A percentile compares a stretch with the other conserved stretches of the same genome.
These are phyloP conservation scores for Lumnitzera racemosa DNA, from an alignment of 345 rosid genomes.

Conservation along the genomic window DNA sequence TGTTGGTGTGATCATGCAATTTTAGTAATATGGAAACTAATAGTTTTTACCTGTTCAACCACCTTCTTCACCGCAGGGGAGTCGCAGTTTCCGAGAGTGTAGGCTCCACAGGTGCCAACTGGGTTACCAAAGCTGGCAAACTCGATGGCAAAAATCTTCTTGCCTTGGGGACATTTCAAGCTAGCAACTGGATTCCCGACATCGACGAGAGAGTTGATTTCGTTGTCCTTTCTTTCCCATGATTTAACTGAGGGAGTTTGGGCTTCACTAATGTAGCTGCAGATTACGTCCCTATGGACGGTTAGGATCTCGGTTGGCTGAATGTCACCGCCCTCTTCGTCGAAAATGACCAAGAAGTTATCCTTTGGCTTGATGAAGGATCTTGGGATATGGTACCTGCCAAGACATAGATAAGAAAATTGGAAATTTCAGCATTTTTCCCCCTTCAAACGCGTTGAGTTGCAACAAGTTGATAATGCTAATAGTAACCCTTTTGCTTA, in stretches of 20 bases:
- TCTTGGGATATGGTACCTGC: constrained; percentile 46
- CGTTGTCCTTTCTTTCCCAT: constrained; percentile 20
- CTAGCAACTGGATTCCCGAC: constrained; percentile 20
- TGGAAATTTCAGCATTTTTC: neutral
- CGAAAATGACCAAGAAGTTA: constrained; percentile 33
- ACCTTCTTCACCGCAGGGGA: constrained; percentile 21
- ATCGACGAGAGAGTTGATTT: constrained; percentile 10
- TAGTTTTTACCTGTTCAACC: constrained; percentile 21
- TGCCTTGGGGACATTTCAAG: constrained; percentile 18
- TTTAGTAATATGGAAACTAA: neutral
- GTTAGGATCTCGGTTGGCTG: constrained; percentile 22
- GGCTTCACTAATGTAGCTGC: constrained; percentile 28
- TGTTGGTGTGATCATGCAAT: neutral
- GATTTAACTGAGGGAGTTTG: constrained; percentile 20
- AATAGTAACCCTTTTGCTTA: constrained; percentile 10
- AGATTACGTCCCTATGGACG: constrained; percentile 33
- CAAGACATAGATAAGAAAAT: neutral
- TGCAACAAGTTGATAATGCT: neutral
- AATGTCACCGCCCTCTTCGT: constrained; percentile 30
- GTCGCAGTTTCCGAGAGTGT: constrained; percentile 24
- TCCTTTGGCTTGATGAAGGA: constrained; percentile 26
- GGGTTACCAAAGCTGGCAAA: constrained; percentile 49
- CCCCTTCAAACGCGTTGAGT: neutral
- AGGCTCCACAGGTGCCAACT: constrained; percentile 28
- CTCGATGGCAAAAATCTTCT: constrained; percentile 21